Evolutionary conservation across 805 yeast species (phyloP), one percentile per base, ranked within the genome.

Genomic region (Yamadazyma laniorum): DNA sequence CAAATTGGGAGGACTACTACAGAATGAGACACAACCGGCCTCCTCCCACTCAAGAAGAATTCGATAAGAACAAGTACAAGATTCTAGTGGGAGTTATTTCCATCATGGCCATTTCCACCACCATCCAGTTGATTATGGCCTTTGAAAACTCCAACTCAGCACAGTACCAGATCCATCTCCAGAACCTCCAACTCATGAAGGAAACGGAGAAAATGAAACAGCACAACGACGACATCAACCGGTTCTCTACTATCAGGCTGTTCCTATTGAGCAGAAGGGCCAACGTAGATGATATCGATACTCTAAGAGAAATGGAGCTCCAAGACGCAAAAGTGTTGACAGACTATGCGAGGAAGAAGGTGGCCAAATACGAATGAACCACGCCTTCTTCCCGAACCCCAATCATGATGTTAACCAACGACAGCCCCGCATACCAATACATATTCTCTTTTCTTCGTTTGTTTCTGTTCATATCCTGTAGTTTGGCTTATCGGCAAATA

Each of bases 1-100:
- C 80, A 1, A 74, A 75, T 0, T 79, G 85, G 85, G 83, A 79
- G 45, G 85, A 79, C 40, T 72, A 70, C 52, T 73, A 77, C 65
- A 52, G 58, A 28, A 63, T 70, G 65, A 57, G 56, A 50, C 58
- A 63, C 39, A 52, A 62, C 22, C 47, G 67, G 18, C 37, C 43
- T 14, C 70, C 70, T 4, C 74, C 69, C 16, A 62, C 76, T 38
- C 54, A 56, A 49, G 65, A 63, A 44, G 65, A 66, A 49, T 43
- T 63, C 47, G 63, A 63, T 56, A 69, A 58, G 51, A 70, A 64
- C 55, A 69, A 69, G 48, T 65, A 63, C 59, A 61, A 59, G 50
- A 65, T 72, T 3, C 46, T 68, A 37, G 50, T 53, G 33, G 61
- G 61, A 5, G 72, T 68, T 1, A 25, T 68, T 6, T 44, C 54